These are phyloP conservation scores for Trichaptum fuscoviolaceum DNA, from an alignment of 768 basidiomycete species.

Conservation along the genomic window DNA sequence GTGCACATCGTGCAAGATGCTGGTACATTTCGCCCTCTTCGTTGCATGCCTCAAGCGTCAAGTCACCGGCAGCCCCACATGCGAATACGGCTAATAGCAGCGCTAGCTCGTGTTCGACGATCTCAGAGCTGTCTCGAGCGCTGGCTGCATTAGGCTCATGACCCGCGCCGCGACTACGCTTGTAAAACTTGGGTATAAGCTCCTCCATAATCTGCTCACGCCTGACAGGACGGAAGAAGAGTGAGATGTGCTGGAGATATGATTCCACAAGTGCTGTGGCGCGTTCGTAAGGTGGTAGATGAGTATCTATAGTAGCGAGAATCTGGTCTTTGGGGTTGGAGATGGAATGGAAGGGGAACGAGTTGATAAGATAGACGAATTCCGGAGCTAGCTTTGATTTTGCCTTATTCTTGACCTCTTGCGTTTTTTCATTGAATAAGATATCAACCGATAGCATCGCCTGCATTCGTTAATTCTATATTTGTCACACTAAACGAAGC, in stretches of 20 bases:
- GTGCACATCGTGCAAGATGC: slow-evolving; percentile 58
- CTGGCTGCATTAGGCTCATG: neutral
- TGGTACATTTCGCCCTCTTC: slow-evolving; percentile 57
- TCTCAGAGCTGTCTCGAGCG: neutral
- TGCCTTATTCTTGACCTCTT: neutral
- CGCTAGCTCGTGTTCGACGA: slow-evolving; percentile 36
- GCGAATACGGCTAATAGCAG: slow-evolving; percentile 48
- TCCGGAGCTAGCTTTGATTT: slow-evolving; percentile 4
- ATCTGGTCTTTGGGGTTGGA: slow-evolving; percentile 39
- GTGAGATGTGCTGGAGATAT: slow-evolving; percentile 70
- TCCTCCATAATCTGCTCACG: slow-evolving; percentile 50
- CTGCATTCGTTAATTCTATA: neutral
- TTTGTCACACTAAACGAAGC: neutral
- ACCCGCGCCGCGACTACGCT: neutral
- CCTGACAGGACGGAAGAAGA: slow-evolving; percentile 74
- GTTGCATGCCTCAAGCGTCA: slow-evolving; percentile 24
- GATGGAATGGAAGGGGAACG: slow-evolving; percentile 62
- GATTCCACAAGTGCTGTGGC: slow-evolving; percentile 53
- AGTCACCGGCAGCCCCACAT: slow-evolving; percentile 40
- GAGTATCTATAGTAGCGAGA: slow-evolving; percentile 43
- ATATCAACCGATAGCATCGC: neutral
- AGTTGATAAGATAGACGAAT: slow-evolving; percentile 44
- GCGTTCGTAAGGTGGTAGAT: slow-evolving; percentile 49
- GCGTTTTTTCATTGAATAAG: neutral
- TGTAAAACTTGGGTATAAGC: slow-evolving; percentile 16